Evolutionary conservation across 1,284 basidiomycete species (phyloP), one percentile per base, ranked within the genome.

Genomic region (Inonotus hispidus): DNA sequence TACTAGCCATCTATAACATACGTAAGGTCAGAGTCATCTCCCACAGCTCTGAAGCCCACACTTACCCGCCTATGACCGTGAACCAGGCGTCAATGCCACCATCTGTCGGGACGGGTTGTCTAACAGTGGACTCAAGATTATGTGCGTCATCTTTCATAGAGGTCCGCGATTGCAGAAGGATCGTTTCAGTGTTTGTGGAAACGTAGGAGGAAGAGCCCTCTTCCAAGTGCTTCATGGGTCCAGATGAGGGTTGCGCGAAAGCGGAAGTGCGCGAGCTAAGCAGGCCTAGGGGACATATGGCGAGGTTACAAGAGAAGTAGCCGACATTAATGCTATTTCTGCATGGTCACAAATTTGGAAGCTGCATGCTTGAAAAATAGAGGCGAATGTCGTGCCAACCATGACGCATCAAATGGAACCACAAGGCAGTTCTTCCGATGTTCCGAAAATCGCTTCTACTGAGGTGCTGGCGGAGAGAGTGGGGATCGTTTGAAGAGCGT

Each of bases 1-100:
- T 6, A 60, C 59, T 11, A 69, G 52, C 61, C 59, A 66, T 11
- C 64, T 66, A 43, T 43, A 14, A 14, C 16, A 43, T n/a, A n/a
- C n/a, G n/a, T n/a, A 21, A 16, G 14, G 13, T 43, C 14, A 21
- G 13, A 16, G 41, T 14, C 14, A 14, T 13, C 13, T 21, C 14
- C 3, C 16, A 43, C 13, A 43, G 14, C 4, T 43, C 16, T 14
- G 41, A 43, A 21, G 13, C 13, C 4, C 41, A 13, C 4, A 14
- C 41, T 3, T 21, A 43, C 41, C 41, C 41, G 3, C 41, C 41
- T 43, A 21, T 3, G 3, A 43, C 41, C 14, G 41, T 43, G 19
- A 14, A 14, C 41, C 41, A 43, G 4, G 41, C 41, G 41, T 43
- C 19, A 21, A 43, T 43, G 41, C 41, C 41, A 21, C 41, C 41